phyloP scores from a whole-genome alignment of 2,329 filamentous ascomycete genomes.

The Cladophialophora carrionii region DNA sequence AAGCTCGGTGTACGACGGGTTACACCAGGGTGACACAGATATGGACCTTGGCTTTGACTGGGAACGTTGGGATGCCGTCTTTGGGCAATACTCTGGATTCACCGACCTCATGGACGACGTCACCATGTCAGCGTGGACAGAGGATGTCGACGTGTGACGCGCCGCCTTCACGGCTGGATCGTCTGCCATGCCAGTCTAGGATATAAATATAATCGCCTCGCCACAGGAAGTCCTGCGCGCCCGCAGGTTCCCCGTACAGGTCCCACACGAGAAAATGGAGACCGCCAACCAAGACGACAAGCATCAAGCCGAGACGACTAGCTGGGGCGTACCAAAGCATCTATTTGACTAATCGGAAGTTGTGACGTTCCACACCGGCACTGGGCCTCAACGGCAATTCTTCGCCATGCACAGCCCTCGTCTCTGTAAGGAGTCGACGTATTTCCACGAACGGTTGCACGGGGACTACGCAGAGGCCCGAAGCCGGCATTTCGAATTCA shows the following conservation, averaged over 20 bases:
- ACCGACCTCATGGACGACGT: constrained; percentile 37
- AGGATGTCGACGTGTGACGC: constrained; percentile 19
- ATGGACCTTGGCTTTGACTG: constrained; percentile 51
- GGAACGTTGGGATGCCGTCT: constrained; percentile 56
- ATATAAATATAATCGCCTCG: neutral
- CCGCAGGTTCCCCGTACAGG: neutral
- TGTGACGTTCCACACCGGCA: constrained; percentile 11
- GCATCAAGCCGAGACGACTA: neutral
- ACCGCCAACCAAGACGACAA: neutral
- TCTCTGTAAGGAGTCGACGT: constrained; percentile 15
- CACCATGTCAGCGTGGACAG: constrained; percentile 21
- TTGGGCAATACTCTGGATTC: constrained; percentile 47
- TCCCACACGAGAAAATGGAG: neutral
- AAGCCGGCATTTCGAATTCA: constrained; percentile 9
- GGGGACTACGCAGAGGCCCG: constrained; percentile 8
- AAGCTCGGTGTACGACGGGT: neutral
- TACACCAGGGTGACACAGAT: constrained; percentile 8
- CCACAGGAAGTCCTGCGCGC: neutral
- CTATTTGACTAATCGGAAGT: constrained; percentile 21
- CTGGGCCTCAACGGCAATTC: neutral
- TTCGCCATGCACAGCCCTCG: constrained; percentile 9
- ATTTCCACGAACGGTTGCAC: constrained; percentile 16
- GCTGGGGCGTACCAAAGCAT: neutral
- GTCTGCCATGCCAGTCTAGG: neutral
- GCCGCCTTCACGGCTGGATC: neutral